Base-by-base conservation (phyloP, 2,329 filamentous ascomycete genomes). In the Aspergillus udagawae region DNA sequence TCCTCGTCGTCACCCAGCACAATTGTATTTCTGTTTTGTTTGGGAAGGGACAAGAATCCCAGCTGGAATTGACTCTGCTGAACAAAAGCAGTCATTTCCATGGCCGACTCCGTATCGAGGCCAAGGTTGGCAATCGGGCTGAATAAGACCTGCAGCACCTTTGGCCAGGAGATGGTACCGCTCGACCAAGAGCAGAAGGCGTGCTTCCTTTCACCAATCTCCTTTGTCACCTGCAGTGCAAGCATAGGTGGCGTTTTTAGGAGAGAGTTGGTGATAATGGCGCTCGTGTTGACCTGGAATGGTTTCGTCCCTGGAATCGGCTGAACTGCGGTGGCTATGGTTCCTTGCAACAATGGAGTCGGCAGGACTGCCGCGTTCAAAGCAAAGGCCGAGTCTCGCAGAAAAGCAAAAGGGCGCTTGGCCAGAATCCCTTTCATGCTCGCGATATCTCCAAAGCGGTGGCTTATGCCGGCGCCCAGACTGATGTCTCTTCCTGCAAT, bases 161-260 rank as follows among this genome's bases (percentile, higher is more conserved):
- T 35, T 10, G 75, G 74, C 75, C 75, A 77, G 1, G 49, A 27
- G 25, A 72, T 51, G n/a, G 65, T 58, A n/a, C 75, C 75, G 58
- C 71, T 76, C 4, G 69, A 68, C 73, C 73, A 76, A 23, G 69
- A 67, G 44, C 69, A 65, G 51, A 70, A 69, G 2, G 66, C 70
- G 23, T 69, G 52, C 35, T 74, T 73, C 25, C 61, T 60, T 5
- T 62, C 21, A 1, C 71, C 69, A 12, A 77, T 59, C 53, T 65
- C 59, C 53, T 71, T 74, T 14, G 64, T 60, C 14, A 73, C 52
- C 49, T 73, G 67, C 7, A 76, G 53, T 21, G 65, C 66, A 20
- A 77, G 52, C 3, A 61, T 63, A 10, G 75, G 75, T 1, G 67
- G 68, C 3, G 54, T 59, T 42, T 66, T 59, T 5, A 60, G 57